Evolutionary conservation across 352 stramenopile species (phyloP), one percentile per base, ranked within the genome.

Genomic region (Globisporangium iwayamae): DNA sequence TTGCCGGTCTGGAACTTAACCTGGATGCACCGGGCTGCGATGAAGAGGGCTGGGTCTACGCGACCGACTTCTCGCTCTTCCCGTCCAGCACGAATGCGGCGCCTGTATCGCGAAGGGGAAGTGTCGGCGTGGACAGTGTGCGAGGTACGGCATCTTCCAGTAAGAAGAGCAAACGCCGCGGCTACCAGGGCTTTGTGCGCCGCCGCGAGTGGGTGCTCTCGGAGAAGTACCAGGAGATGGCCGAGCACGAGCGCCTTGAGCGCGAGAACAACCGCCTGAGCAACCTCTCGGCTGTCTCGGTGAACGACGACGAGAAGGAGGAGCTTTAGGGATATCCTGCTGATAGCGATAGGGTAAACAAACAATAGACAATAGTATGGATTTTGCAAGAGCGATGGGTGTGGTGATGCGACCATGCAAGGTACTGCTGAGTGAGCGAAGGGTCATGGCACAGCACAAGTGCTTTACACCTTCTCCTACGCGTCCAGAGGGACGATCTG

Each of bases 41-140:
- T 56, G 75, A 81, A 4, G 81, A 96, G 46, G 87, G 87, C 16
- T 96, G 87, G 87, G 77, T 93, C 18, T 96, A 94, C 63, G 85
- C 87, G 57, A 85, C 85, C 20, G 87, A 96, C 56, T 96, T 96
- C 68, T 83, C 82, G 54, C 78, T 89, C 62, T 93, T 93, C 67
- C 72, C 84, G 34, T 90, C 84, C 41, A 4, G 63, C 67, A 11
- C 72, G 75, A n/a, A 46, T 43, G 16, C 9, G 41, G 30, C 32
- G 56, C 73, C n/a, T 14, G 55, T 14, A 28, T 59, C 16, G 61
- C 62, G 62, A 39, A 65, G 39, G n/a, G 64, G 56, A 32, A 69
- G 64, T 4, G 73, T 78, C 13, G 70, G 56, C 16, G 43, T n/a
- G 56, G 45, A 68, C 6, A 65, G 16, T 45, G 32, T 65, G 11